A percentile compares a stretch with the other conserved stretches of the same genome.
These are phyloP conservation scores for Prototheca stagnorum DNA, from an alignment of 163 green algal genomes.

Conservation along the genomic window DNA sequence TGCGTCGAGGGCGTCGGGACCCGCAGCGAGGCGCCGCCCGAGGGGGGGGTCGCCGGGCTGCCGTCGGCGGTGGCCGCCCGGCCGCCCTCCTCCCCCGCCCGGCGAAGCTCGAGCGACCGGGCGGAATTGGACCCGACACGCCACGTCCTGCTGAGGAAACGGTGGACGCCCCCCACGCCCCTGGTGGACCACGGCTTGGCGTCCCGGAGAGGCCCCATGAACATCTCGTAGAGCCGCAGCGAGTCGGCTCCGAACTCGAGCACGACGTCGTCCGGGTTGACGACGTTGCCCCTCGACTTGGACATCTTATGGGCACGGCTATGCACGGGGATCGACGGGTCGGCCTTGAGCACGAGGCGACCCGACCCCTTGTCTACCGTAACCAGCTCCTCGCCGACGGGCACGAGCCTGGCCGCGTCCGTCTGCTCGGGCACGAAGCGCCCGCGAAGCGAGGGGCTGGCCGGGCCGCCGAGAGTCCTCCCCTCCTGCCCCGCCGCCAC, in stretches of 20 bases:
- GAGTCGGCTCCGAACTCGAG: constrained; percentile 78
- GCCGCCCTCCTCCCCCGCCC: background rate
- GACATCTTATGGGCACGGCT: constrained; percentile 90
- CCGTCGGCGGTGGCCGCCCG: background rate
- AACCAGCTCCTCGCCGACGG: too few relatives aligned
- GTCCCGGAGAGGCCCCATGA: constrained; percentile 89
- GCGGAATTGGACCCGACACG: constrained; percentile 45
- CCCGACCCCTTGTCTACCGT: too few relatives aligned
- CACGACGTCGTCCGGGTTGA: constrained; percentile 97
- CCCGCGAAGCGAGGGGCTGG: background rate
- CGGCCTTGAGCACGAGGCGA: too few relatives aligned
- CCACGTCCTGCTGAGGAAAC: constrained; percentile 84
- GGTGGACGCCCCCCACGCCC: constrained; percentile 87
- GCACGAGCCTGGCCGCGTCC: too few relatives aligned
- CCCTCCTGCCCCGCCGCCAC: constrained; percentile 1
- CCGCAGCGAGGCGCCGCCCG: background rate
- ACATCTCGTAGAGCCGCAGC: constrained; percentile 98
- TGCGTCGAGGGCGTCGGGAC: background rate
- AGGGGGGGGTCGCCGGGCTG: background rate
- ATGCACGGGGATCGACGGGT: constrained; percentile 14
- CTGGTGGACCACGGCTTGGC: constrained; percentile 92
- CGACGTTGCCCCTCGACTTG: constrained; percentile 89
- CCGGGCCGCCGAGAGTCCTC: background rate
- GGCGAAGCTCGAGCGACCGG: too few relatives aligned
- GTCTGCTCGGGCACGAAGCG: constrained; percentile 27